Conservation (phyloP, 2,329 filamentous ascomycete genomes). For the Diaporthe ilicicola region DNA sequence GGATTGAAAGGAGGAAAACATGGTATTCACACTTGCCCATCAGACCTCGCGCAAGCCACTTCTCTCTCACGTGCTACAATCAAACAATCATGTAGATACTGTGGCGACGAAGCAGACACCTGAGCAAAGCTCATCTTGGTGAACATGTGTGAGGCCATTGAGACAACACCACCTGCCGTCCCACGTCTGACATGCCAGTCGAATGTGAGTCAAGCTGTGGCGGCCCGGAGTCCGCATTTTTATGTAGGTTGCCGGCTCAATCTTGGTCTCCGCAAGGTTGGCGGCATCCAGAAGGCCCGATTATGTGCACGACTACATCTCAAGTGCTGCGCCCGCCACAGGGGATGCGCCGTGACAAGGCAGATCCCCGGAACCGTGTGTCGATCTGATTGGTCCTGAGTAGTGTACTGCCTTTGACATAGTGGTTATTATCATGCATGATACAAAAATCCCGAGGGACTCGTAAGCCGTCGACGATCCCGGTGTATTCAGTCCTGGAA, state of each 20-base stretch:
- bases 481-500: background rate
- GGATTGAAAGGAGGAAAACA: no score
- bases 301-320: background rate
- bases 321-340: background rate
- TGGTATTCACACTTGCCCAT: no score
- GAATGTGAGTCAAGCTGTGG: background rate
- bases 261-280: background rate
- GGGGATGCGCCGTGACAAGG: background rate
- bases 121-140: no score
- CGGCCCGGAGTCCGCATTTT: background rate
- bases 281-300: background rate
- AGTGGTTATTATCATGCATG: background rate
- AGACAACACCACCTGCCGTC: background rate
- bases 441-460: constrained; percentile 7
- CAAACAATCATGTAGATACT: no score
- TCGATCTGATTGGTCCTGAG: constrained; percentile 14
- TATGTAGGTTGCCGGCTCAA: constrained; percentile 6
- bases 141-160: background rate
- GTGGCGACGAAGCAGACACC: no score
- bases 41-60: no score
- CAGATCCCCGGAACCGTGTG: background rate
- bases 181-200: constrained; percentile 1
- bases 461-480: constrained; percentile 9
- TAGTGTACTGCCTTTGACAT: background rate
- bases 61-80: no score